Conservation (phyloP, 805 yeast species). For the Wickerhamiella occidentalis region DNA sequence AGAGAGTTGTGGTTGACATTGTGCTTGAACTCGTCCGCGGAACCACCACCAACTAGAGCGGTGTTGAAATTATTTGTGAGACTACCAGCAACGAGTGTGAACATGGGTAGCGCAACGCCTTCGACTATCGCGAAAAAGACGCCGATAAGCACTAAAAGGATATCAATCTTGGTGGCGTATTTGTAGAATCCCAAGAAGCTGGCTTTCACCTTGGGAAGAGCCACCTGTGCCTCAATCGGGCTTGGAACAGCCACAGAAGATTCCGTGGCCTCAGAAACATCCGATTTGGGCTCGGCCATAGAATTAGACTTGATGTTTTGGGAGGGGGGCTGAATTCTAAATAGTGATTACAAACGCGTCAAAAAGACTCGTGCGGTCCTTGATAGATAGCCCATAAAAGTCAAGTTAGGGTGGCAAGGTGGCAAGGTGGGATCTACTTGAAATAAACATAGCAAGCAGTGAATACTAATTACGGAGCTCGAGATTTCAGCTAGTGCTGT, state of each 20-base stretch:
- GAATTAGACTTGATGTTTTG: too few species aligned
- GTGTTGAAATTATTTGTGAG: slow-evolving; percentile 30
- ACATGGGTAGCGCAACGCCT: slow-evolving; percentile 33
- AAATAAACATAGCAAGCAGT: too few species aligned
- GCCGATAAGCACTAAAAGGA: slow-evolving; percentile 25
- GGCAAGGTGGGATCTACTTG: too few species aligned
- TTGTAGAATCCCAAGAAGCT: slow-evolving; percentile 26
- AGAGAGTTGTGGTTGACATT: slow-evolving; percentile 28
- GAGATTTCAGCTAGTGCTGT: too few species aligned
- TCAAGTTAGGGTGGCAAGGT: too few species aligned
- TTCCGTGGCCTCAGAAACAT: background rate
- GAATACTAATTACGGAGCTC: too few species aligned
- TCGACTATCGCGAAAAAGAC: slow-evolving; percentile 27
- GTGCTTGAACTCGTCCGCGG: slow-evolving; percentile 26
- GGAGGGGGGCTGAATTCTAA: too few species aligned
- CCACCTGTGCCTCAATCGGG: background rate
- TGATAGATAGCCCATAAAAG: too few species aligned
- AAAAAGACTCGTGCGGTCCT: too few species aligned
- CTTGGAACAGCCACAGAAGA: background rate
- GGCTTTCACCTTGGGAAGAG: slow-evolving; percentile 14
- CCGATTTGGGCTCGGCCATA: too few species aligned
- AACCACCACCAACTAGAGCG: slow-evolving; percentile 14
- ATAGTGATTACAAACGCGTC: too few species aligned
- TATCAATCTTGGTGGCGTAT: slow-evolving; percentile 27
- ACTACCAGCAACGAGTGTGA: slow-evolving; percentile 32